Evolutionary conservation across 805 yeast species (phyloP), one percentile per base, ranked within the genome.

Genomic region (Candida ponderosae): DNA sequence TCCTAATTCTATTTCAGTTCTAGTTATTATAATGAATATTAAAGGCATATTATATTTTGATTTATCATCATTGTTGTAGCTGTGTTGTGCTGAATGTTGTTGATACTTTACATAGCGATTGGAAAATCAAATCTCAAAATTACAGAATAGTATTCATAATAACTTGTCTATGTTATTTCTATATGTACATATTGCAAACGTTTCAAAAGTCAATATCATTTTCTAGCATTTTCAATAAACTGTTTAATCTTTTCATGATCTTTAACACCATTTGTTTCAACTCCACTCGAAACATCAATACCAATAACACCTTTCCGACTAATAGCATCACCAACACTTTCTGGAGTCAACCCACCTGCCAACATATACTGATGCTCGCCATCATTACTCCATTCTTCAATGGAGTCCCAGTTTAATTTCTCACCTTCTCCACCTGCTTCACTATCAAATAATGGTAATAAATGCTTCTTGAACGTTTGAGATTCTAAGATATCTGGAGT

Each of bases 281-380:
- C 95, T 1, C 98, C 98, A 9, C 96, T 88, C 51, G 95, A 81
- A 6, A 93, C 97, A 60, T 90, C 98, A 19, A 84, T 90, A 4
- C 97, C 97, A 28, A 79, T 53, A n/a, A 84, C 76, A 18, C 93
- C 90, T 1, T 53, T 46, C 11, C 72, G 56, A 7, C 36, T 31
- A 1, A 41, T 33, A 0, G 95, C 94, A 2, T 56, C 54, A 0
- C 40, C 39, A 6, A 93, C 86, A 48, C 89, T 93, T 1, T 69
- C 77, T 0, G 93, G 86, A 0, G 69, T 79, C 40, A 93, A 66
- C 0, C 98, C 98, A 5, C 98, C 98, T 0, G 97, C 97, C 20
- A 93, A 64, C 0, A 93, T 51, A 49, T 70, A 85, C 32, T 65
- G 53, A 1, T 49, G 35, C 4, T 39, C 48, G 4, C 42, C 35